A percentile compares a stretch with the other conserved stretches of the same genome.
These are phyloP conservation scores for Apocynum venetum DNA, from an alignment of 257 asterid species.

Conservation along the genomic window DNA sequence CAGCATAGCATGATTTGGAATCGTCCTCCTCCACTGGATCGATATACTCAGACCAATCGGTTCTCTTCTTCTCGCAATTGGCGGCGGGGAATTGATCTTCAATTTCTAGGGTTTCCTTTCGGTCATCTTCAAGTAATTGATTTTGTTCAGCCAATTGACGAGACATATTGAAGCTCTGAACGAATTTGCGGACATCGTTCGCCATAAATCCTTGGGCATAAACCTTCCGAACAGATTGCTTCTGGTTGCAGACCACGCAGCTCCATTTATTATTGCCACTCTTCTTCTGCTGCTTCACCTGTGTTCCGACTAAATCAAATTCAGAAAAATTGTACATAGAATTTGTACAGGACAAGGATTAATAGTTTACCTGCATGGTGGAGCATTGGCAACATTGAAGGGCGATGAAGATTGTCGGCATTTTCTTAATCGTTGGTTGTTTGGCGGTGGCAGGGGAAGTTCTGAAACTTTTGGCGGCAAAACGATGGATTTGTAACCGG, in stretches of 20 bases:
- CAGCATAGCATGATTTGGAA: constrained; percentile 12
- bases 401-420: constrained; percentile 60
- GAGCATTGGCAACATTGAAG: constrained; percentile 66
- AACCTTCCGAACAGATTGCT: constrained; percentile 66
- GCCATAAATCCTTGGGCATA: constrained; percentile 68
- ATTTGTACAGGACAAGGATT: neutral
- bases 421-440: constrained; percentile 6
- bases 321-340: neutral
- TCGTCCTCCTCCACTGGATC: constrained; percentile 39
- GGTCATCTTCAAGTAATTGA: constrained; percentile 15
- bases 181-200: constrained; percentile 69
- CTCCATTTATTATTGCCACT: constrained; percentile 82
- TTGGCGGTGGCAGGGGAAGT: neutral
- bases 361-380: constrained; percentile 58
- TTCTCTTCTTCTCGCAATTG: constrained; percentile 37
- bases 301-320: neutral
- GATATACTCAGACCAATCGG: constrained; percentile 74
- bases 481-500: neutral
- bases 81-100: constrained; percentile 7
- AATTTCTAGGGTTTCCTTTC: constrained; percentile 13
- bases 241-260: constrained; percentile 88
- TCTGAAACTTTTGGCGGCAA: neutral
- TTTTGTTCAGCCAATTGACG: constrained; percentile 56
- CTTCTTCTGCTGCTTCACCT: constrained; percentile 99
- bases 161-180: constrained; percentile 87